Base-by-base conservation (phyloP, 2,329 filamentous ascomycete genomes). In the Nigrospora sphaerica region DNA sequence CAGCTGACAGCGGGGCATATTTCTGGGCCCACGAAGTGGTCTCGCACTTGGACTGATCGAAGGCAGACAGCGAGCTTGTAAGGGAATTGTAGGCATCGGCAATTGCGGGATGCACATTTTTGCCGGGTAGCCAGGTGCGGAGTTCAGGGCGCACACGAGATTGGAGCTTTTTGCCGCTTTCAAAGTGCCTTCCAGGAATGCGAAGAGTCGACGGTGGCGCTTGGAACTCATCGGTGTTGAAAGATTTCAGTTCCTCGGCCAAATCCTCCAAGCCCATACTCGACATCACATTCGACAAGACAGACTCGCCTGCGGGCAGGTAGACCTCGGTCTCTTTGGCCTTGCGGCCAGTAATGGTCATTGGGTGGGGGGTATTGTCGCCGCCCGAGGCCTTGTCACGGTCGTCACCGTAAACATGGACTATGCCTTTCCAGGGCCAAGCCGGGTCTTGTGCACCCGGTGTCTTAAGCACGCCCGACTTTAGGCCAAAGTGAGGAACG, bases 41-140 rank as follows among this genome's bases (percentile, higher is more conserved):
- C 59, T 97, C 92, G 55, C 86, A 95, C 42, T 75, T 77, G 10
- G 83, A 86, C 51, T 70, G 77, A 61, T 98, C 93, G 57, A 91
- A 96, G 1, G 91, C 83, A 5, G 87, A 91, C 12, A 91, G 71
- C 0, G 73, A 73, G 1, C 71, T 73, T 39, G 73, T 66, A 32
- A 96, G 73, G 0, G 74, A 72, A 3, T 71, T 62, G 55, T 83
- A 87, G 2, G 89, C 68, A 2, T 72, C 70, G 12, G 62, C 56
- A 40, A 93, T 62, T 16, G 80, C 78, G 12, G 83, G 73, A 61
- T 90, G 83, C 5, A 60, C 52, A 44, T 60, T 56, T 9, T 31
- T 39, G 4, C 28, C 42, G 12, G 23, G 40, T 40, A 37, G 53
- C 28, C 51, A 50, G 12, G 66, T 69, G 33, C 60, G 65, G 11